Conservation (phyloP, 768 basidiomycete species). For the Coprinopsis strossmayeri region DNA sequence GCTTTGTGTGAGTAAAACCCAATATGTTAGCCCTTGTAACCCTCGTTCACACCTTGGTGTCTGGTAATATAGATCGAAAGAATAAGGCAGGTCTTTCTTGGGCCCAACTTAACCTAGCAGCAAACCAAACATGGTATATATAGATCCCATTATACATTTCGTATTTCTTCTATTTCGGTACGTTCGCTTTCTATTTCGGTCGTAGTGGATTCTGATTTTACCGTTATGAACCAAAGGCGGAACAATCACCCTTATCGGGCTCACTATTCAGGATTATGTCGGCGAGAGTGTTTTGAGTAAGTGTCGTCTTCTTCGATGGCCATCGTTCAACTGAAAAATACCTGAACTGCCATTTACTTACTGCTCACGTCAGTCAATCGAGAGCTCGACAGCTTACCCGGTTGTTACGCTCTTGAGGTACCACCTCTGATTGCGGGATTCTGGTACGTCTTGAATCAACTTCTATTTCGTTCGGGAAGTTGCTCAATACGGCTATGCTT, state of each 20-base stretch:
- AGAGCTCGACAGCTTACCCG: slow-evolving; percentile 16
- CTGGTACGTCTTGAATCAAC: slow-evolving; percentile 15
- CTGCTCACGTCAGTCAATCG: slow-evolving; percentile 17
- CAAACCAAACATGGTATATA: not conserved
- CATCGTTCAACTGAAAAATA: not conserved
- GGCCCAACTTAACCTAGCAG: not conserved
- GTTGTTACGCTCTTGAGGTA: slow-evolving; percentile 23
- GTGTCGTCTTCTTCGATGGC: slow-evolving; percentile 5
- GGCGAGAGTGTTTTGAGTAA: slow-evolving; percentile 20
- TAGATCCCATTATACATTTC: slow-evolving; percentile 14
- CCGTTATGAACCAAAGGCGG: slow-evolving; percentile 15
- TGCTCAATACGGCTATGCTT: not conserved
- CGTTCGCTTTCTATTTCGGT: not conserved
- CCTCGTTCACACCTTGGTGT: not conserved
- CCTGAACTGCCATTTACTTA: too few relatives aligned
- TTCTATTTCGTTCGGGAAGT: not conserved
- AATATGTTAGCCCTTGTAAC: not conserved
- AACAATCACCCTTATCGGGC: slow-evolving; percentile 16
- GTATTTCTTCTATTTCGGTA: slow-evolving; percentile 22
- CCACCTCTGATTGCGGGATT: slow-evolving; percentile 22
- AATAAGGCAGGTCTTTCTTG: not conserved
- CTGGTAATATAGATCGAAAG: not conserved
- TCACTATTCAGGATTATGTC: slow-evolving; percentile 21
- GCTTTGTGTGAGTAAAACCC: slow-evolving; percentile 19
- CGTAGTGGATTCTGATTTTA: not conserved